Percentiles rank a stretch among this genome's conserved stretches.
These are phyloP conservation scores for Luzula sylvatica DNA, from an alignment of 176 grass and related monocot genomes.

Conservation along the genomic window DNA sequence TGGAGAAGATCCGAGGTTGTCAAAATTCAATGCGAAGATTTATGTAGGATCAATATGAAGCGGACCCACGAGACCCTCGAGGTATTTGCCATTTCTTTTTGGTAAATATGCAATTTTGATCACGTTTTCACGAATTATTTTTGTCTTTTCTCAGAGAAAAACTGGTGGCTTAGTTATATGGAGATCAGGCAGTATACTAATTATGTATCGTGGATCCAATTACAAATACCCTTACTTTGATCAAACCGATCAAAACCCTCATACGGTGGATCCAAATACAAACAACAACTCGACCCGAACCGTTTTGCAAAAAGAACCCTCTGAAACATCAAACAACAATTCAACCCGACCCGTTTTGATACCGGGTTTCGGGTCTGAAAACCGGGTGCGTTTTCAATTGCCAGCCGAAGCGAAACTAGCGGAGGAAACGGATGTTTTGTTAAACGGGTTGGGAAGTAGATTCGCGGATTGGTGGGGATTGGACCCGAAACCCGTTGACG, in stretches of 20 bases:
- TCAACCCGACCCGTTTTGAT: constrained; percentile 27
- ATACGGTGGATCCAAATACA: no score
- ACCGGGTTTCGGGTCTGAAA: constrained; percentile 60
- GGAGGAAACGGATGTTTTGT: constrained; percentile 60
- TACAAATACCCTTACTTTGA: constrained; percentile 81
- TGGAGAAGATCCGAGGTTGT: constrained; percentile 71
- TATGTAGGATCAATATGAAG: constrained; percentile 86
- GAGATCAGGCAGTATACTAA: constrained; percentile 82
- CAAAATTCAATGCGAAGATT: constrained; percentile 68
- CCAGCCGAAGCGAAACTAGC: constrained; percentile 70
- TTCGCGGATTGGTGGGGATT: constrained; percentile 90
- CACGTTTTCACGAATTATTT: constrained; percentile 23
- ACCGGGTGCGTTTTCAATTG: constrained; percentile 56
- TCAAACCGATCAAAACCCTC: not conserved
- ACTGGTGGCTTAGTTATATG: constrained; percentile 90
- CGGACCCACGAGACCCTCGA: constrained; percentile 81
- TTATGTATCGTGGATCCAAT: constrained; percentile 70
- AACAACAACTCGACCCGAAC: no score
- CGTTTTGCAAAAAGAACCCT: no score
- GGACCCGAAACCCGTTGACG: constrained; percentile 66
- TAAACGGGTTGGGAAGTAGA: constrained; percentile 62
- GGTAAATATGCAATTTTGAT: no score
- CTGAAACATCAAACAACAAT: no score
- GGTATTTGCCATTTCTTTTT: constrained; percentile 27
- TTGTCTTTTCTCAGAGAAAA: constrained; percentile 44